These are phyloP conservation scores for Talaromyces ruber DNA, from an alignment of 495 filamentous ascomycete species.

Conservation along the genomic window DNA sequence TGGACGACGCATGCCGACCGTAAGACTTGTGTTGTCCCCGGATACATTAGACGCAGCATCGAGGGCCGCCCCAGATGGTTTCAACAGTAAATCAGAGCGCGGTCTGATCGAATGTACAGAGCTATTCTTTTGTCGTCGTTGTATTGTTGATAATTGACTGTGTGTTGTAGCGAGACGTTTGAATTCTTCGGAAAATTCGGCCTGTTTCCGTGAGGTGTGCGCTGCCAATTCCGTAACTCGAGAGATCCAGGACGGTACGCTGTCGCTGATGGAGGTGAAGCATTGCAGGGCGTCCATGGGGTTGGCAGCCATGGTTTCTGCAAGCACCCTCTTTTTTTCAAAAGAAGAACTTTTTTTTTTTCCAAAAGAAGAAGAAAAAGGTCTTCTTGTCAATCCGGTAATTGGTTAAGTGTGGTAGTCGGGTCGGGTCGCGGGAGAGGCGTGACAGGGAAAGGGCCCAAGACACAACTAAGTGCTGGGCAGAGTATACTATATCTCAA, in stretches of 20 bases:
- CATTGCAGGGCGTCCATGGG: slow-evolving; percentile 56
- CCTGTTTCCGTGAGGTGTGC: slow-evolving; percentile 60
- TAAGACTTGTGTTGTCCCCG: slow-evolving; percentile 26
- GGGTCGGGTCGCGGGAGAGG: background rate
- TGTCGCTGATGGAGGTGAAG: slow-evolving; percentile 44
- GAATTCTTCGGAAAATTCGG: slow-evolving; percentile 48
- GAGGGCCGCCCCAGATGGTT: background rate
- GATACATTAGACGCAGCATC: slow-evolving; percentile 15
- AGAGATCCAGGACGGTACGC: slow-evolving; percentile 60
- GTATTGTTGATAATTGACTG: slow-evolving; percentile 19
- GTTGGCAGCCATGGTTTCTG: slow-evolving; percentile 9
- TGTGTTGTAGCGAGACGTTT: slow-evolving; percentile 15
- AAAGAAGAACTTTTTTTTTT: background rate
- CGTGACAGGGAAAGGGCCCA: background rate
- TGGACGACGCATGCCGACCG: slow-evolving; percentile 66
- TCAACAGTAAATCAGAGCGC: background rate
- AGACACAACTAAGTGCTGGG: slow-evolving; percentile 5
- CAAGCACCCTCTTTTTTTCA: background rate
- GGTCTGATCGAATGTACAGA: slow-evolving; percentile 6
- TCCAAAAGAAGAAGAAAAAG: background rate
- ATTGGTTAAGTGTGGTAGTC: background rate
- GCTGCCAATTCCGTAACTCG: slow-evolving; percentile 59
- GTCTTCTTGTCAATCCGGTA: background rate
- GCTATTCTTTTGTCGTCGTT: slow-evolving; percentile 40
- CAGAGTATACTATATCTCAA: background rate